Evolutionary conservation across 2,329 filamentous ascomycete species (phyloP), one percentile per base, ranked within the genome.

Genomic region (Leptoxyphium fumago): DNA sequence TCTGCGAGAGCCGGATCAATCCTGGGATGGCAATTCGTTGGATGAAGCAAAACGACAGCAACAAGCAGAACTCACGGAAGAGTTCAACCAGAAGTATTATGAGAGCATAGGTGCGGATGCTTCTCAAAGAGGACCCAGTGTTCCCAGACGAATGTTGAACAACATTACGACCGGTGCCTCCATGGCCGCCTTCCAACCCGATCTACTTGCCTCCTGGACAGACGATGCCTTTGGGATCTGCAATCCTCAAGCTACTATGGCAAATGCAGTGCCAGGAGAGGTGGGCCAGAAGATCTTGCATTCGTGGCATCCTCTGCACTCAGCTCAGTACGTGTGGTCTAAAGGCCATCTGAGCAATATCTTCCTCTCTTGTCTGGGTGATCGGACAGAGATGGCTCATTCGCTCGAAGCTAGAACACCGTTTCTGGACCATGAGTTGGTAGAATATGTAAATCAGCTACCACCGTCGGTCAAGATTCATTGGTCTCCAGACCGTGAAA

Each of bases 1-100:
- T 43, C 60, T 77, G 2, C 62, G 65, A 10, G 73, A 75, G 49
- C 51, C 64, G 1, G 74, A 77, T 49, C 53, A 57, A 0, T 50
- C 59, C 1, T 56, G 52, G 50, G 39, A 48, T 10, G 15, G 45
- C 44, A 54, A 55, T n/a, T 39, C 48, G 1, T 51, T 64, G 4
- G 40, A 54, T 10, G 48, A 58, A 13, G 30, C 44, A 8, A 46
- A 54, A 13, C 53, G 58, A 2, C 14, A 43, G 6, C 10, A 47
- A 10, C 50, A 56, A 13, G 39, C 53, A n/a, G 39, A 49, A 1
- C 40, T 48, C 3, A 52, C 55, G 2, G 58, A 60, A 44, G 46
- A 46, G 2, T 52, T 50, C 10, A 52, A 51, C 8, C 44, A 41
- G 29, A 49, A 51, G 9, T 56, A 58, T 45, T 60, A 60, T 41